Conservation (phyloP, 2,329 filamentous ascomycete species). For the Grosmannia serpens region DNA sequence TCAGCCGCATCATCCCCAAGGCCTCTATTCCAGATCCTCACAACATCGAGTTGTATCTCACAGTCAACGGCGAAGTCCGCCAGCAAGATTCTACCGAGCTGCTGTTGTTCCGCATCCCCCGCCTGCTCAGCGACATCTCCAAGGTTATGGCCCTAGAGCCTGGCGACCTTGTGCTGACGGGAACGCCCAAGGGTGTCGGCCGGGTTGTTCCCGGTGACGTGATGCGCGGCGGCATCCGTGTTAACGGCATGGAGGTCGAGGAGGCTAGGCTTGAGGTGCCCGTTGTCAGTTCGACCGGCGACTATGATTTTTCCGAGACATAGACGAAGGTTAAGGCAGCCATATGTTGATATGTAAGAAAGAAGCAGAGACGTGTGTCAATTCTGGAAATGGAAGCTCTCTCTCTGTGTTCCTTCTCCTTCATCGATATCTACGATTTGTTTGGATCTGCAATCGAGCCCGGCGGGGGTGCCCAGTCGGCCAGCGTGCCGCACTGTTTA, state of each 20-base stretch:
- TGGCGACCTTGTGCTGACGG: constrained; percentile 91
- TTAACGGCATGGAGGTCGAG: constrained; percentile 71
- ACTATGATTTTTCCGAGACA: constrained; percentile 68
- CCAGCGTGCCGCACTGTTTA: constrained; percentile 58
- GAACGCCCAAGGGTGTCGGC: constrained; percentile 92
- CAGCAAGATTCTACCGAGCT: constrained; percentile 85
- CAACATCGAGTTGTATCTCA: constrained; percentile 74
- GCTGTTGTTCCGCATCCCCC: constrained; percentile 87
- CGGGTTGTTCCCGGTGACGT: constrained; percentile 75
- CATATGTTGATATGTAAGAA: neutral
- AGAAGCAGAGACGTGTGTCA: neutral
- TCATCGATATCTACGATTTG: constrained; percentile 21
- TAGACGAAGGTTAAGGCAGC: constrained; percentile 21
- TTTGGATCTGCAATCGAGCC: constrained; percentile 51
- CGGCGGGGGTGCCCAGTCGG: constrained; percentile 44
- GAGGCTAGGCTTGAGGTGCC: constrained; percentile 75
- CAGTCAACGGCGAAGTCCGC: constrained; percentile 65
- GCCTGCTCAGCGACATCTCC: constrained; percentile 82
- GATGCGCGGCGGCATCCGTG: constrained; percentile 71
- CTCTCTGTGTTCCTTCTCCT: neutral
- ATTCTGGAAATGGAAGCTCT: neutral
- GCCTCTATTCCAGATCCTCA: constrained; percentile 75
- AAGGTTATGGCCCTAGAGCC: constrained; percentile 88
- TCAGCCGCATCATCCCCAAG: constrained; percentile 73
- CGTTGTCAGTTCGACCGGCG: constrained; percentile 67